phyloP scores from a whole-genome alignment of 1,139 yeast genomes.

The Casaregolazyma suthepensis region DNA sequence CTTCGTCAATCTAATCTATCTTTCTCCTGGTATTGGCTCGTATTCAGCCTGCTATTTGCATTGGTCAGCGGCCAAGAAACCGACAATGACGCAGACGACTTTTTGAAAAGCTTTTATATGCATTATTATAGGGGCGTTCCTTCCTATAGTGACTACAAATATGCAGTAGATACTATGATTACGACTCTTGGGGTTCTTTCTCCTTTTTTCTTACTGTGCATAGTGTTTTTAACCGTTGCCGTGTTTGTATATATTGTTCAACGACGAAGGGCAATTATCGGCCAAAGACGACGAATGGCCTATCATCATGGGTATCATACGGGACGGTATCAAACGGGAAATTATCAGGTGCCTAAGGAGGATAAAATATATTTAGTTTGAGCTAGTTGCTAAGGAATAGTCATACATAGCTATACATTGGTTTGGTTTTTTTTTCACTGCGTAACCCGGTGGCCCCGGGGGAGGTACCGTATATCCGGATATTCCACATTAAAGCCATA shows the following conservation, averaged over 20 bases:
- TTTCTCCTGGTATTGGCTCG: neutral
- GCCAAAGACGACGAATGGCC: neutral
- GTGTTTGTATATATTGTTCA: conserved; percentile 18
- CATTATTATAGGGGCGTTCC: conserved; percentile 21
- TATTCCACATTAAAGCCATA: neutral
- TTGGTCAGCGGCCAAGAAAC: conserved; percentile 3
- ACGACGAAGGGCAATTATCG: conserved; percentile 1
- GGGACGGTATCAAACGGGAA: neutral
- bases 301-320: neutral
- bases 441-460: too few relatives aligned
- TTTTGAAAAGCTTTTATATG: conserved; percentile 1
- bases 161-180: neutral
- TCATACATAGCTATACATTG: neutral
- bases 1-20: neutral
- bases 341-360: neutral
- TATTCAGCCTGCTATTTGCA: neutral
- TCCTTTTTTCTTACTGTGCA: conserved; percentile 22
- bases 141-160: conserved; percentile 6
- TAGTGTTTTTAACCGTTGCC: conserved; percentile 17
- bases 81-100: conserved; percentile 13
- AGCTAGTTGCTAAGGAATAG: neutral
- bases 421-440: neutral
- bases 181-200: conserved; percentile 19
- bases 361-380: neutral
- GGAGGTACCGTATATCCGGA: neutral